These are phyloP conservation scores for Leonotis leonurus DNA, from an alignment of 257 asterid species.

Conservation along the genomic window DNA sequence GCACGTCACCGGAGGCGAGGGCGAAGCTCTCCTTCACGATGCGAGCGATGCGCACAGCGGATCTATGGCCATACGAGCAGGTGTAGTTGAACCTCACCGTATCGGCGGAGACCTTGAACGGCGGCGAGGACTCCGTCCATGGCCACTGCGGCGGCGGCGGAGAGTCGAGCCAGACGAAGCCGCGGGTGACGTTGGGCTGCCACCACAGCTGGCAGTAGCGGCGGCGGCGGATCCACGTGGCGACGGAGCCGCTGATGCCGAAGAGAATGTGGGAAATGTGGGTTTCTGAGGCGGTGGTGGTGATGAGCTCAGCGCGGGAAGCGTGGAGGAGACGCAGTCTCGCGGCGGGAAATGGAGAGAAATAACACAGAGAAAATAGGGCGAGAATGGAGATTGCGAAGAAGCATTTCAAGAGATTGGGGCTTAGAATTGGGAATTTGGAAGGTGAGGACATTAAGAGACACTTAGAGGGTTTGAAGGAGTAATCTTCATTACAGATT, in stretches of 20 bases:
- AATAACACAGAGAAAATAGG: slow-evolving; percentile 25
- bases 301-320: background rate
- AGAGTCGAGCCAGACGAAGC: slow-evolving; percentile 69
- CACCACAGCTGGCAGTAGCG: slow-evolving; percentile 72
- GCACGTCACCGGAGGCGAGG: slow-evolving; percentile 38
- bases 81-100: slow-evolving; percentile 54
- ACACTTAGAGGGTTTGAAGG: slow-evolving; percentile 1
- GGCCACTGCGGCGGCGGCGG: slow-evolving; percentile 44
- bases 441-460: no score
- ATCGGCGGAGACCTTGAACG: slow-evolving; percentile 43
- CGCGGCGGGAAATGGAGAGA: slow-evolving; percentile 27
- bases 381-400: slow-evolving; percentile 25
- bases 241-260: slow-evolving; percentile 80
- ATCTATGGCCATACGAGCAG: slow-evolving; percentile 44
- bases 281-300: slow-evolving; percentile 13
- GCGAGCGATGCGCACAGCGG: slow-evolving; percentile 72
- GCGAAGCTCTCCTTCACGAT: slow-evolving; percentile 66
- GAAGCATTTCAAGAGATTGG: slow-evolving; percentile 27
- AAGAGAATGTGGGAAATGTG: slow-evolving; percentile 64
- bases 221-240: slow-evolving; percentile 62
- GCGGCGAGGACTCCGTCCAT: slow-evolving; percentile 52
- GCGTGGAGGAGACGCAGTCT: background rate
- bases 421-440: background rate
- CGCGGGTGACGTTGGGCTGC: slow-evolving; percentile 60
- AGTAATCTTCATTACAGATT: background rate